Evolutionary conservation across 164 flowering plant species (phyloP), one percentile per base, ranked within the genome.

Genomic region (Amborella trichopoda): DNA sequence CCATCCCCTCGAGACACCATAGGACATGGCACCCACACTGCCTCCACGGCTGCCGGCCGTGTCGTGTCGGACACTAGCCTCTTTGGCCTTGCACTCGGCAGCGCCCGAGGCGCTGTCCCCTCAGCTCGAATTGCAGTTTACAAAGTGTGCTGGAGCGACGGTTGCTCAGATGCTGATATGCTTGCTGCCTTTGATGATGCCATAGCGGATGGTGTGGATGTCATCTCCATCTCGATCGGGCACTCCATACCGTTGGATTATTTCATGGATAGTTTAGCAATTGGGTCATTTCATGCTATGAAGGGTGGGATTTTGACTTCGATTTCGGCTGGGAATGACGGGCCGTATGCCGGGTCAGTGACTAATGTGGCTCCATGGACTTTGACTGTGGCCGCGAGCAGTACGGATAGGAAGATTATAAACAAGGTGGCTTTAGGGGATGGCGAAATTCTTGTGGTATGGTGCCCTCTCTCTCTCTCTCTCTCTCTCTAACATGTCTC

Each of bases 1-100:
- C n/a, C n/a, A n/a, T n/a, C n/a, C n/a, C 18, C 54, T 12, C 19
- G 22, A 51, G 88, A 77, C 45, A 13, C 53, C 0, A 49, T 59
- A 3, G 95, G 95, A 11, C 97, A 89, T 36, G 97, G 97, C 10
- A 73, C 85, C 2, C 95, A 89, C 67, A 85, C 94, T 11, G 52
- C 97, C 14, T 89, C 97, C 5, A 89, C 87, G 2, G 23, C 53
- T 44, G 85, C 83, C 4, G 90, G 97, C 14, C 62, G 42, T 3
- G 20, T 24, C 4, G 74, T 82, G 3, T 36, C 23, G 0, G 50
- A 64, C 5, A 85, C 89, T 14, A 75, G 56, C 61, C 75, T 81
- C 20, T 69, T 11, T 24, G 95, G 97, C 6, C 63, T 82, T 3
- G 94, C 78, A 19, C 16, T 51, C 21, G 97, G 95, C 12, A 68